A percentile compares a stretch with the other conserved stretches of the same genome.
Evolutionary conservation across 129 eudicot species (phyloP).

Genomic region (Artemisia tridentata): DNA sequence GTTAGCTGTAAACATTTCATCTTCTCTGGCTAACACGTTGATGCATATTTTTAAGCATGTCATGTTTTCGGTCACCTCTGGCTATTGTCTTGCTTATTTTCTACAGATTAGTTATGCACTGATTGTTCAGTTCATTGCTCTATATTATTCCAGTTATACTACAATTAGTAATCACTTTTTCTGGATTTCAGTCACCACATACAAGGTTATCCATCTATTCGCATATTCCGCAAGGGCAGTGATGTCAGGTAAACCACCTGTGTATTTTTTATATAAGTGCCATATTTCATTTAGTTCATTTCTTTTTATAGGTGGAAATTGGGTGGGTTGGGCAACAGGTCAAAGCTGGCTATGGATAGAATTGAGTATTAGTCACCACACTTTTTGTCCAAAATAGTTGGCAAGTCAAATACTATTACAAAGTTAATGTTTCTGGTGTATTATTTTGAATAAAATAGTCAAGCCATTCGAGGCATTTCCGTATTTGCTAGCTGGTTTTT

Average conservation of each 20-base stretch:
- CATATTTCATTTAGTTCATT: conserved; percentile 6
- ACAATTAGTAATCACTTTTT: conserved; percentile 15
- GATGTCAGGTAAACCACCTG: conserved; percentile 54
- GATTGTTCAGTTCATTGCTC: not conserved
- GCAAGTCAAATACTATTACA: not conserved
- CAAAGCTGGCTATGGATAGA: not conserved
- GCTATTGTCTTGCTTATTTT: conserved; percentile 4
- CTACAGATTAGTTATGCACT: conserved; percentile 22
- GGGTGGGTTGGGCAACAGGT: not conserved
- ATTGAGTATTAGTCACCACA: not conserved
- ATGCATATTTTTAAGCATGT: conserved; percentile 13
- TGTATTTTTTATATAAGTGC: conserved; percentile 1
- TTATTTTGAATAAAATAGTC: not conserved
- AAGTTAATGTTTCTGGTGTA: not conserved
- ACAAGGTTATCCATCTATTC: conserved; percentile 98
- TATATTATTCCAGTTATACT: conserved; percentile 1
- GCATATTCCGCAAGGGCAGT: conserved; percentile 93
- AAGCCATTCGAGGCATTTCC: not conserved
- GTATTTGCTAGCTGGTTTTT: not conserved
- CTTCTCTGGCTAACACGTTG: not conserved
- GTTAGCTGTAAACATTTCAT: too few species aligned
- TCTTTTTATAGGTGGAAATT: conserved; percentile 5
- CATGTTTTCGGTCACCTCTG: conserved; percentile 16
- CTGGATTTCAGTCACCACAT: conserved; percentile 79
- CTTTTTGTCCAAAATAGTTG: not conserved